A percentile compares a stretch with the other conserved stretches of the same genome.
These are phyloP conservation scores for Fraxinus nigra DNA, from an alignment of 305 asterid genomes.

Conservation along the genomic window DNA sequence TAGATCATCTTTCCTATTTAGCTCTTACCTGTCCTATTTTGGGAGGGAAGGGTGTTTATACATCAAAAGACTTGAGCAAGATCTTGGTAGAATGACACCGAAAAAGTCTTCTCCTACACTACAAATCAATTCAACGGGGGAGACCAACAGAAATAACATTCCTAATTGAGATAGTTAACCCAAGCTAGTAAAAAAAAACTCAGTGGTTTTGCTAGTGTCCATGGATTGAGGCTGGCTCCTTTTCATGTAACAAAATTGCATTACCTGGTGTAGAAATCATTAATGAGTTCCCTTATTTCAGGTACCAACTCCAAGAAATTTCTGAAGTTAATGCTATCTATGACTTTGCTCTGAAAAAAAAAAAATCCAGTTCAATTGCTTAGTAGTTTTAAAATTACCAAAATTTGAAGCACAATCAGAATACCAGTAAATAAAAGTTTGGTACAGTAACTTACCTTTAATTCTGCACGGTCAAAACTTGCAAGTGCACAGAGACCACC, in stretches of 20 bases:
- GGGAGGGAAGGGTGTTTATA: not conserved
- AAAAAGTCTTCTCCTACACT: not conserved
- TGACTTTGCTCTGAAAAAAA: constrained; percentile 76
- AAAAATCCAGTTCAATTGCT: constrained; percentile 14
- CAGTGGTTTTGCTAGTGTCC: not conserved
- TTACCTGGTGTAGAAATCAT: constrained; percentile 90
- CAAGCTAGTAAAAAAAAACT: not conserved
- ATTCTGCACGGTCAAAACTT: constrained; percentile 83
- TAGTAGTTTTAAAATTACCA: constrained; percentile 6
- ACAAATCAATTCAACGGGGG: not conserved
- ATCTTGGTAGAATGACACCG: not conserved
- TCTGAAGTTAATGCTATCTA: constrained; percentile 76
- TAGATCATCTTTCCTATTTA: not conserved
- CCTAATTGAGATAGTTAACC: not conserved
- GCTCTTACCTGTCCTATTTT: not conserved
- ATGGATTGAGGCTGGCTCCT: not conserved
- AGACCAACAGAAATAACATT: not conserved
- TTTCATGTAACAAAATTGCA: not conserved
- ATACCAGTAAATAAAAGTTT: not conserved
- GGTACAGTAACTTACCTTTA: constrained; percentile 52
- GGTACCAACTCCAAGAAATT: constrained; percentile 88
- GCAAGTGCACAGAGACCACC: constrained; percentile 97
- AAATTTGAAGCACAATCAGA: constrained; percentile 6
- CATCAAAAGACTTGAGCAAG: not conserved
- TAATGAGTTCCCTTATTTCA: constrained; percentile 85